Conservation (phyloP, 805 yeast species). For the Kluyveromyces nonfermentans region DNA sequence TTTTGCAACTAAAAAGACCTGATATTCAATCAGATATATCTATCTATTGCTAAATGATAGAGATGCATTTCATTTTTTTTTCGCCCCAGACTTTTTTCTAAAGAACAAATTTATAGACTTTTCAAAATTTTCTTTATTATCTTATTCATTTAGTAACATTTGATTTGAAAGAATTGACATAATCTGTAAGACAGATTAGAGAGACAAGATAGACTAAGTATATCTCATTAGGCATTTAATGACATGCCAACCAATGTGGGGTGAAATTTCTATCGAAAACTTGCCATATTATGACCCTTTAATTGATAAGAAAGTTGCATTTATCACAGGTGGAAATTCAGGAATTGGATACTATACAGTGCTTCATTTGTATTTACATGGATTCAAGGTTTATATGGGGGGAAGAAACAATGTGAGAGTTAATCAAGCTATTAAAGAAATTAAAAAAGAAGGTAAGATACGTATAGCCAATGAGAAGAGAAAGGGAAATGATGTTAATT, state of each 20-base stretch:
- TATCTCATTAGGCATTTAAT: background rate
- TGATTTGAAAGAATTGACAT: background rate
- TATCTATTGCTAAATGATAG: no score
- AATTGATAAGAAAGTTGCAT: constrained; percentile 48
- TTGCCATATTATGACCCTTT: constrained; percentile 56
- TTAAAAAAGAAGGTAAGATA: constrained; percentile 43
- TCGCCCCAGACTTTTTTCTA: background rate
- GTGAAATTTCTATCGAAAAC: constrained; percentile 34
- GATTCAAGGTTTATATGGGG: constrained; percentile 63
- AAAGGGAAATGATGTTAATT: constrained; percentile 5
- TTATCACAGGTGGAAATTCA: constrained; percentile 74
- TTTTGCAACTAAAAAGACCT: no score
- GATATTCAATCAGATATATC: no score
- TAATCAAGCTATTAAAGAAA: constrained; percentile 44
- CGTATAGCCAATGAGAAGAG: constrained; percentile 15
- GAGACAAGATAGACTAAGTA: no score
- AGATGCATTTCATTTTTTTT: background rate
- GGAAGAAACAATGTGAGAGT: constrained; percentile 57
- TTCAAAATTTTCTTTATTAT: background rate
- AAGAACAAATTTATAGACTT: background rate
- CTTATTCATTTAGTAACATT: background rate
- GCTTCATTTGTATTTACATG: constrained; percentile 69
- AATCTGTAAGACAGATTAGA: background rate
- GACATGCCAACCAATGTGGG: constrained; percentile 1
- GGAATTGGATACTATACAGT: constrained; percentile 77